Evolutionary conservation across 495 filamentous ascomycete genomes (phyloP).

Genomic region (Aspergillus olivimuriae): DNA sequence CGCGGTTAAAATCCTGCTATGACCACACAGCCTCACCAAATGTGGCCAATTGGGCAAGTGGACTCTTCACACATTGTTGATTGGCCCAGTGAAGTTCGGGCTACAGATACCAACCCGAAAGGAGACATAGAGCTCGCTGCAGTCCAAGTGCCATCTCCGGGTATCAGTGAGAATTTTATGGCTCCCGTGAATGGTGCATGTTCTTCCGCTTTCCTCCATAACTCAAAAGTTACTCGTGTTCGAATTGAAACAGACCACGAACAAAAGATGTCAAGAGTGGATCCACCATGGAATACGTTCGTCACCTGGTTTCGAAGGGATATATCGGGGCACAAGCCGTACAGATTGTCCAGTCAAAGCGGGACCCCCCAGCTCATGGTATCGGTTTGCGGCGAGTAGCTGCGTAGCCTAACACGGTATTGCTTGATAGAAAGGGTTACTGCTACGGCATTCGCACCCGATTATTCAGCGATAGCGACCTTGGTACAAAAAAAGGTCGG

Average conservation of each 20-base stretch:
- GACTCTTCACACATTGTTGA: constrained; percentile 20
- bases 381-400: constrained; percentile 16
- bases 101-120: constrained; percentile 16
- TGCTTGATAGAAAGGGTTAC: too few relatives aligned
- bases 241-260: constrained; percentile 14
- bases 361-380: constrained; percentile 28
- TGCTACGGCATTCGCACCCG: too few relatives aligned
- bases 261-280: constrained; percentile 33
- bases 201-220: too few relatives aligned
- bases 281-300: constrained; percentile 32
- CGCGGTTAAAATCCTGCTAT: constrained; percentile 14
- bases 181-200: constrained; percentile 31
- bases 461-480: too few relatives aligned
- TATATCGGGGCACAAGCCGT: constrained; percentile 21
- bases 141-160: constrained; percentile 20
- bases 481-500: too few relatives aligned
- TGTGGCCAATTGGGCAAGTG: constrained; percentile 19
- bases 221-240: too few relatives aligned
- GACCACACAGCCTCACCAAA: constrained; percentile 5
- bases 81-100: neutral
- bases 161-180: constrained; percentile 29
- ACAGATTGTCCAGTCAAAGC: constrained; percentile 25
- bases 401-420: too few relatives aligned
- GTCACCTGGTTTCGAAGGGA: constrained; percentile 18
- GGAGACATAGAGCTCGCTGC: constrained; percentile 26